Evolutionary conservation across 2,329 filamentous ascomycete species (phyloP).

Genomic region (Beauveria pseudobassiana): DNA sequence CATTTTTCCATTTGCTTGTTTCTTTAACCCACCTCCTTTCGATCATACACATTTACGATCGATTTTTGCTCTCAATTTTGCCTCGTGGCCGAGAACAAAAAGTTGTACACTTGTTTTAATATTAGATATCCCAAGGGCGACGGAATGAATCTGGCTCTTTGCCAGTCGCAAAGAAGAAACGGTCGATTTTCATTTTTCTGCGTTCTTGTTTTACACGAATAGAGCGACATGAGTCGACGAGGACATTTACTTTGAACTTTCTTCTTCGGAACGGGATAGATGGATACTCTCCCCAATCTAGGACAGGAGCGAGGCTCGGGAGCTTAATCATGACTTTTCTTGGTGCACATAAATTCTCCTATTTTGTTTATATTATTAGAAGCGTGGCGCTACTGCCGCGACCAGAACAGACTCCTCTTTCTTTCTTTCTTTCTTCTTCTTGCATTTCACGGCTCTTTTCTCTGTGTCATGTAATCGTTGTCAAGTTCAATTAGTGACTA

Average conservation of each 20-base stretch:
- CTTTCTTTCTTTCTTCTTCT: not conserved
- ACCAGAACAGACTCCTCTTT: slow-evolving; percentile 4
- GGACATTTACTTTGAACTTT: not conserved
- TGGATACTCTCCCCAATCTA: not conserved
- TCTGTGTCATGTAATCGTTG: not conserved
- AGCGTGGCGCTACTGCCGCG: not conserved
- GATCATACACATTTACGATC: not conserved
- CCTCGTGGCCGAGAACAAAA: not conserved
- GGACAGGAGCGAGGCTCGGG: not conserved
- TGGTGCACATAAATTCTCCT: not conserved
- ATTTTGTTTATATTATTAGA: not conserved
- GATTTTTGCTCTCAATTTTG: not conserved
- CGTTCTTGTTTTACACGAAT: slow-evolving; percentile 11
- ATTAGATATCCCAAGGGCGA: not conserved
- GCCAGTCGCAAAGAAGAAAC: not conserved
- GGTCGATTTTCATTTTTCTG: not conserved
- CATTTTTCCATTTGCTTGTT: not conserved
- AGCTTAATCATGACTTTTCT: not conserved
- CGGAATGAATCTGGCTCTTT: slow-evolving; percentile 1
- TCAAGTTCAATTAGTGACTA: not conserved
- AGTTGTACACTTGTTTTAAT: slow-evolving; percentile 5
- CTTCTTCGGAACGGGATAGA: not conserved
- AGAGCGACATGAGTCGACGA: slow-evolving; percentile 6
- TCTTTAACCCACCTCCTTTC: not conserved
- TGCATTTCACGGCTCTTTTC: not conserved